phyloP scores from a whole-genome alignment of 306 rosid species.

The Cicer judaicum region DNA sequence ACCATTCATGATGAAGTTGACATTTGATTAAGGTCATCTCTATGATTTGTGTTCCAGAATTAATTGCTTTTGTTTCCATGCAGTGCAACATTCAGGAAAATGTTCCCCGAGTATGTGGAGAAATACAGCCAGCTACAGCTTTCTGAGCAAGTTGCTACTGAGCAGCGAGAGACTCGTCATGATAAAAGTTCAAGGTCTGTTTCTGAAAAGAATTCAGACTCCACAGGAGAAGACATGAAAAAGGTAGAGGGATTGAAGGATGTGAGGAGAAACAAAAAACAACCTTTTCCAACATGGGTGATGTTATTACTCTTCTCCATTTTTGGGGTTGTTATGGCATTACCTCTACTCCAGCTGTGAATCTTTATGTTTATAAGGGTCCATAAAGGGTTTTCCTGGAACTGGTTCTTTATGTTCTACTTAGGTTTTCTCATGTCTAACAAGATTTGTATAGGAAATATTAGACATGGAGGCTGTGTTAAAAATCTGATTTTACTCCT shows the following conservation, averaged over 20 bases:
- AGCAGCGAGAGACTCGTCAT: slow-evolving; percentile 53
- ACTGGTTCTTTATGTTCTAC: slow-evolving; percentile 53
- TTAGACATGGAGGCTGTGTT: slow-evolving; percentile 53
- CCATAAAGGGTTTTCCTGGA: slow-evolving; percentile 41
- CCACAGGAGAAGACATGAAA: slow-evolving; percentile 55
- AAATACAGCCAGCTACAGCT: slow-evolving; percentile 74
- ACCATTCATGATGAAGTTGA: slow-evolving; percentile 22
- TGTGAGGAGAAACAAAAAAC: slow-evolving; percentile 55
- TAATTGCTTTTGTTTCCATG: slow-evolving; percentile 27
- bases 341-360: slow-evolving; percentile 91
- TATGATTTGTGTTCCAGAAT: slow-evolving; percentile 29
- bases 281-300: slow-evolving; percentile 91
- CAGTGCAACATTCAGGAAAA: slow-evolving; percentile 85
- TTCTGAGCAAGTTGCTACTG: slow-evolving; percentile 59
- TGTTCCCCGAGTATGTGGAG: slow-evolving; percentile 95
- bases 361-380: slow-evolving; percentile 37
- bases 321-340: slow-evolving; percentile 91
- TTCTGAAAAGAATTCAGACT: slow-evolving; percentile 51
- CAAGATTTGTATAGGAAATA: slow-evolving; percentile 63
- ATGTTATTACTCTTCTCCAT: slow-evolving; percentile 81
- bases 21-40: slow-evolving; percentile 6
- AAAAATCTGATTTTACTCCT: slow-evolving; percentile 50
- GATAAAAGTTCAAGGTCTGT: slow-evolving; percentile 53
- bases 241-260: slow-evolving; percentile 55
- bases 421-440: slow-evolving; percentile 54